Evolutionary conservation across 2,329 filamentous ascomycete genomes (phyloP).

Genomic region (Septoria petroselini): DNA sequence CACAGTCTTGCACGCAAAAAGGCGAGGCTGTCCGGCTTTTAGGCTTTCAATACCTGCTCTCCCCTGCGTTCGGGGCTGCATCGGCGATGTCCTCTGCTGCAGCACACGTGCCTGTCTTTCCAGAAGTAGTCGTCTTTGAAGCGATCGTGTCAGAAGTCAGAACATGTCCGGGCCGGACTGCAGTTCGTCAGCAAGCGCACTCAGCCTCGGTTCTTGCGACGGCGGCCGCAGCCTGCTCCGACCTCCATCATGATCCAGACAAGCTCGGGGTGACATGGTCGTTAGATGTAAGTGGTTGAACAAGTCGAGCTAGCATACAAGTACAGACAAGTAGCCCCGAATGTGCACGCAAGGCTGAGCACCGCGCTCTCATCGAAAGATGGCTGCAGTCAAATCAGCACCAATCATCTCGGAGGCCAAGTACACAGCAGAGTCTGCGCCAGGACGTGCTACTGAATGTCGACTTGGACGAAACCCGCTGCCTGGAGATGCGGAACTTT

Average conservation of each 20-base stretch:
- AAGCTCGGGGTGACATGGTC: too few species aligned
- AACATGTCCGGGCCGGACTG: neutral
- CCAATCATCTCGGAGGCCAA: too few species aligned
- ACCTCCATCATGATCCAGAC: too few species aligned
- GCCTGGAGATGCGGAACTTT: neutral
- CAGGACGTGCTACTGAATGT: neutral
- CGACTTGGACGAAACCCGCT: neutral
- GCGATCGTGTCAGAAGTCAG: conserved; percentile 3
- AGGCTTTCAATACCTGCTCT: neutral
- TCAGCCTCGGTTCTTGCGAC: too few species aligned
- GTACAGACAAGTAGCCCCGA: too few species aligned
- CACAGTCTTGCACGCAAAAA: neutral
- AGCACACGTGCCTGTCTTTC: conserved; percentile 15
- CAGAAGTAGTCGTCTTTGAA: conserved; percentile 4
- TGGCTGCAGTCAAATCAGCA: too few species aligned
- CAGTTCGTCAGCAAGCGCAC: neutral
- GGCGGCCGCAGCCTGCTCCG: too few species aligned
- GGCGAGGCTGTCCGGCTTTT: conserved; percentile 1
- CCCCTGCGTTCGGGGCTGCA: conserved; percentile 1
- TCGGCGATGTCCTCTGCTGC: conserved; percentile 14
- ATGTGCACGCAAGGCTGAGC: too few species aligned
- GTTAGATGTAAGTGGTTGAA: too few species aligned
- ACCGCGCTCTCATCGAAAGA: too few species aligned
- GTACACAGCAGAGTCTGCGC: too few species aligned
- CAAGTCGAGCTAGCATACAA: too few species aligned